Percentiles rank a stretch among this genome's conserved stretches.
Conservation (phyloP, 2,329 filamentous ascomycete genomes). For the Curvularia hawaiiensis region DNA sequence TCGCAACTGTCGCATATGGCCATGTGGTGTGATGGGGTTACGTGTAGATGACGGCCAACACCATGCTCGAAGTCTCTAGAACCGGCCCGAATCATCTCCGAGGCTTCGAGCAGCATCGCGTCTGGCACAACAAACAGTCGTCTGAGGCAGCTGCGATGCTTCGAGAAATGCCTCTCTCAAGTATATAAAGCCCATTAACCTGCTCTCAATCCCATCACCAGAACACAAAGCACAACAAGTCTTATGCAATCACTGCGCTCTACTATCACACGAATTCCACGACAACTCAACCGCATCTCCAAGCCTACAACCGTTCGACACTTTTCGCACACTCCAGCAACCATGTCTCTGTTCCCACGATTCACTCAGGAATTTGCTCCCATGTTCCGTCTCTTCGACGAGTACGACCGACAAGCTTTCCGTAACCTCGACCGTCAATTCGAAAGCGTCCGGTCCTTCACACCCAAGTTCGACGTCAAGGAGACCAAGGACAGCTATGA, state of each 20-base stretch:
- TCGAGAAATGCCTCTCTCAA: constrained; percentile 32
- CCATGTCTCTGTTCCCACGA: constrained; percentile 51
- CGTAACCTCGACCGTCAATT: constrained; percentile 33
- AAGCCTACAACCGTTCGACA: constrained; percentile 33
- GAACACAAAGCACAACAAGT: constrained; percentile 33
- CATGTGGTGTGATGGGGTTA: constrained; percentile 5
- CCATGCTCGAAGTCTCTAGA: constrained; percentile 31
- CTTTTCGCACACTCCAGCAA: constrained; percentile 31
- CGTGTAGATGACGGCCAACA: constrained; percentile 14
- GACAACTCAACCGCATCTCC: constrained; percentile 36
- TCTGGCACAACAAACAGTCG: constrained; percentile 10
- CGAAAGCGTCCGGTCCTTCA: constrained; percentile 61
- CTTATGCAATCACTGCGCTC: constrained; percentile 47
- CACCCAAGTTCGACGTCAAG: constrained; percentile 78
- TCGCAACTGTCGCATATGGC: constrained; percentile 7
- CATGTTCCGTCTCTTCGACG: constrained; percentile 56
- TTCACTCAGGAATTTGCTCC: constrained; percentile 50
- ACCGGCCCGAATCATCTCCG: constrained; percentile 28
- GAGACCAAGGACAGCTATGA: constrained; percentile 73
- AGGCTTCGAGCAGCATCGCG: constrained; percentile 24
- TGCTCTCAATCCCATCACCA: constrained; percentile 28
- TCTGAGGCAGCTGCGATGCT: constrained; percentile 24
- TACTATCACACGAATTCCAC: constrained; percentile 39
- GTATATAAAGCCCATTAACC: constrained; percentile 37
- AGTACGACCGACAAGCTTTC: constrained; percentile 49